Percentiles rank a stretch among this genome's conserved stretches.
phyloP scores from a whole-genome alignment of 2,329 filamentous ascomycete species.

The Aspergillus sp. region DNA sequence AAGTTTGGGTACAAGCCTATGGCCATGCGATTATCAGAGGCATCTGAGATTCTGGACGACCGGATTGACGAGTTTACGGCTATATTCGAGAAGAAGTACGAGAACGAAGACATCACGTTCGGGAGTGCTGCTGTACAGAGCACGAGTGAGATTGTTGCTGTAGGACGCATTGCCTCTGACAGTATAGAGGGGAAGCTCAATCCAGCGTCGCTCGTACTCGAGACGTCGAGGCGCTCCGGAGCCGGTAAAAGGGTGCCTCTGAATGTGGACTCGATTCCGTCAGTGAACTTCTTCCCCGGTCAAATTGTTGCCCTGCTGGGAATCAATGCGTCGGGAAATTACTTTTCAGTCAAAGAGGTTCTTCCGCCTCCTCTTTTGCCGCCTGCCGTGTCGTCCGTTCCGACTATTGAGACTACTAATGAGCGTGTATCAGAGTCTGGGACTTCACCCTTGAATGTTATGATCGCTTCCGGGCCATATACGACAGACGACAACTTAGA shows the following conservation, averaged over 20 bases:
- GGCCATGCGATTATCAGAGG: constrained; percentile 90
- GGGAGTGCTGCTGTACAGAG: constrained; percentile 84
- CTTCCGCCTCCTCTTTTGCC: constrained; percentile 73
- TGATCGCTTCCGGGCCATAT: constrained; percentile 84
- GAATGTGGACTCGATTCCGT: constrained; percentile 67
- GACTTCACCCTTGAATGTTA: constrained; percentile 69
- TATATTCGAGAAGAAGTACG: constrained; percentile 72
- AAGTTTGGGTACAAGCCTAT: constrained; percentile 91
- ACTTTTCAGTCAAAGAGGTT: constrained; percentile 77
- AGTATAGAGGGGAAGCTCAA: constrained; percentile 82
- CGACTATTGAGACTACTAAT: constrained; percentile 66
- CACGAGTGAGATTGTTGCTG: constrained; percentile 81
- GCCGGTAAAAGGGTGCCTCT: constrained; percentile 79
- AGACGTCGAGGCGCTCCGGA: constrained; percentile 81
- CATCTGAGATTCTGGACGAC: constrained; percentile 91
- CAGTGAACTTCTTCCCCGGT: constrained; percentile 86
- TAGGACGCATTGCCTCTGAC: constrained; percentile 90
- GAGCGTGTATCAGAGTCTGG: constrained; percentile 66
- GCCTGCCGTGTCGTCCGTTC: constrained; percentile 68
- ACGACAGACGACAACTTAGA: constrained; percentile 89
- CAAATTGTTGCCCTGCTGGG: constrained; percentile 87
- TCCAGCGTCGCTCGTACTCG: constrained; percentile 77
- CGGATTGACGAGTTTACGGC: constrained; percentile 84
- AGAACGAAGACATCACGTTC: constrained; percentile 76
- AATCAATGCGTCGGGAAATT: constrained; percentile 80